Conservation (phyloP, 106 monocot species). For the Narthecium ossifragum region DNA sequence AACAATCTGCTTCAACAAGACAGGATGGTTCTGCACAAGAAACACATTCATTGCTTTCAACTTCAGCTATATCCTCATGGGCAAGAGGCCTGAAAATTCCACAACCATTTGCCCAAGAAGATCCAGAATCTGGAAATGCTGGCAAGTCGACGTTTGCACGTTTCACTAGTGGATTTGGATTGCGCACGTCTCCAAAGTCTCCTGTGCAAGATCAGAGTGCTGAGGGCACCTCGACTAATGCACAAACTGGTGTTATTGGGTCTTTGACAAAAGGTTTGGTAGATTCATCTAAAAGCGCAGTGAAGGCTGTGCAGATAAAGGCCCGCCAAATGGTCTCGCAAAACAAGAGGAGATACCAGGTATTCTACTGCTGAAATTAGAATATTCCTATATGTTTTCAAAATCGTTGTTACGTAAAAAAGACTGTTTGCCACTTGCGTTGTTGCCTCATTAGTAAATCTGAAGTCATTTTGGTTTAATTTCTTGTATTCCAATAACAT, state of each 20-base stretch:
- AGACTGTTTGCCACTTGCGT: too few species aligned
- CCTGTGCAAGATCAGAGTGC: conserved; percentile 35
- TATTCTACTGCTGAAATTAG: conserved; percentile 12
- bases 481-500: too few species aligned
- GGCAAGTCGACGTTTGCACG: conserved; percentile 78
- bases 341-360: conserved; percentile 99
- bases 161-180: conserved; percentile 69
- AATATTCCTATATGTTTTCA: too few species aligned
- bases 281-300: conserved; percentile 90
- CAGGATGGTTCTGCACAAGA: conserved; percentile 32
- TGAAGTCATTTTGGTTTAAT: too few species aligned
- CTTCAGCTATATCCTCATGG: conserved; percentile 84
- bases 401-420: too few species aligned
- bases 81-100: conserved; percentile 72
- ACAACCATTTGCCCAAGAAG: conserved; percentile 42
- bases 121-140: conserved; percentile 41
- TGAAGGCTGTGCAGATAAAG: conserved; percentile 95
- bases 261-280: conserved; percentile 87
- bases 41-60: conserved; percentile 46
- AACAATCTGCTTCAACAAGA: conserved; percentile 18
- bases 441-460: too few species aligned
- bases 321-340: conserved; percentile 97
- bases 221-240: conserved; percentile 25
- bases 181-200: conserved; percentile 64
- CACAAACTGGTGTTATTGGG: conserved; percentile 69